Evolutionary conservation across 148 eudicot genomes (phyloP), one percentile per base, ranked within the genome.

Genomic region (Cornus suecica): DNA sequence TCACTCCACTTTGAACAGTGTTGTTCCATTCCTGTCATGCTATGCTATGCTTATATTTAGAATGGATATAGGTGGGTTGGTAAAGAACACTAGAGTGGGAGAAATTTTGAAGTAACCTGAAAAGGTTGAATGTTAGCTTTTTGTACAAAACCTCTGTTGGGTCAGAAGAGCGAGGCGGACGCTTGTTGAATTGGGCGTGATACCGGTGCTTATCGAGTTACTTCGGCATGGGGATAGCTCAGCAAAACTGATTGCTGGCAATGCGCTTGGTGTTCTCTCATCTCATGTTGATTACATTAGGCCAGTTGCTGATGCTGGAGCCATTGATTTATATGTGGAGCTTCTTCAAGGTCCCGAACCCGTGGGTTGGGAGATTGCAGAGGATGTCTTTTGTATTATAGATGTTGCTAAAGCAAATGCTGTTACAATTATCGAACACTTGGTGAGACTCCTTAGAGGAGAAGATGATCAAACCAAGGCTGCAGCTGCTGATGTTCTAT

Each of bases 221-320:
- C 76, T 89, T 26, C 78, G 61, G 4, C 74, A 67, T 24, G 92
- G 92, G 37, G 84, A 85, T 80, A n/a, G 32, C 14, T 58, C 80
- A 27, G 63, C 84, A 16, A 87, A 87, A 78, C 10, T 87, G 14
- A 86, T 87, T 52, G 87, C 90, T 71, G 90, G 83, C 16, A 89
- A 89, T 83, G 83, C 92, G 10, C 80, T 89, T 74, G 92, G 92
- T 74, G 78, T 89, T 15, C 85, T 89, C 76, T 79, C 90, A 7
- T 83, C 90, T 66, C 90, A 88, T 72, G 81, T 83, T 28, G 89
- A 86, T 79, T 80, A 72, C 72, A 81, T 88, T 26, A 77, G 89
- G 68, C 83, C 87, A 3, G 82, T 84, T 71, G 88, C 86, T 68
- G 67, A 76, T 77, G 81, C 84, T 23, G 89, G 92, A 29, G 92